phyloP scores from a whole-genome alignment of 441 rosid species.

The Gossypium lobatum region DNA sequence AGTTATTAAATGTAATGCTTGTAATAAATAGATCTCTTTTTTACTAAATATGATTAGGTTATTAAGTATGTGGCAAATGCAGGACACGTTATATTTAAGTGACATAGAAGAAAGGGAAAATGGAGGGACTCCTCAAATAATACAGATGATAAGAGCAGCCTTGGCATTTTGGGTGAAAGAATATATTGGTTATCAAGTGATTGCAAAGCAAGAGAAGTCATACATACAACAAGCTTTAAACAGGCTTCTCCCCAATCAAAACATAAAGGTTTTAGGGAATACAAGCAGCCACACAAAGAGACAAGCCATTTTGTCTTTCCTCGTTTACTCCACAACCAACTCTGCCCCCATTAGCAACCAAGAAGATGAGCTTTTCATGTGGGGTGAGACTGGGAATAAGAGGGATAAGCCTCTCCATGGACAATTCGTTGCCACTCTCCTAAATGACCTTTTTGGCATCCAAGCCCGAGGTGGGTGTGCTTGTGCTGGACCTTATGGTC shows the following conservation, averaged over 20 bases:
- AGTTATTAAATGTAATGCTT: not conserved
- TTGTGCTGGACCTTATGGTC: slow-evolving; percentile 68
- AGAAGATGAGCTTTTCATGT: slow-evolving; percentile 19
- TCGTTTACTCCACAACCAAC: slow-evolving; percentile 36
- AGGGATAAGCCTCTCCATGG: slow-evolving; percentile 58
- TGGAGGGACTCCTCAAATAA: slow-evolving; percentile 58
- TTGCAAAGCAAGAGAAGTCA: slow-evolving; percentile 30
- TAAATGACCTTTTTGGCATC: slow-evolving; percentile 60
- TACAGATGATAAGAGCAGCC: slow-evolving; percentile 49
- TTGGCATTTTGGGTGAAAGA: slow-evolving; percentile 58
- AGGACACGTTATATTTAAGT: slow-evolving; percentile 49
- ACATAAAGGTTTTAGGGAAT: slow-evolving; percentile 43
- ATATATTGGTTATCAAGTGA: slow-evolving; percentile 30
- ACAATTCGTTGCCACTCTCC: slow-evolving; percentile 41
- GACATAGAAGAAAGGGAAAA: slow-evolving; percentile 58
- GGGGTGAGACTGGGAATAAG: slow-evolving; percentile 31
- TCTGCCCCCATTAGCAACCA: not conserved
- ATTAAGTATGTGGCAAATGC: not conserved
- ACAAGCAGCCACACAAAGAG: slow-evolving; percentile 20
- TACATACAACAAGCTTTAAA: slow-evolving; percentile 37
- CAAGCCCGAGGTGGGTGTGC: slow-evolving; percentile 68
- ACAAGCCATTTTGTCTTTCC: slow-evolving; percentile 47
- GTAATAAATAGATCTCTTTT: too few relatives aligned
- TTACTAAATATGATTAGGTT: not conserved
- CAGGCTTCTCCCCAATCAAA: slow-evolving; percentile 37